Conservation (phyloP, 2,329 filamentous ascomycete genomes). For the Teratosphaeria nubilosa region DNA sequence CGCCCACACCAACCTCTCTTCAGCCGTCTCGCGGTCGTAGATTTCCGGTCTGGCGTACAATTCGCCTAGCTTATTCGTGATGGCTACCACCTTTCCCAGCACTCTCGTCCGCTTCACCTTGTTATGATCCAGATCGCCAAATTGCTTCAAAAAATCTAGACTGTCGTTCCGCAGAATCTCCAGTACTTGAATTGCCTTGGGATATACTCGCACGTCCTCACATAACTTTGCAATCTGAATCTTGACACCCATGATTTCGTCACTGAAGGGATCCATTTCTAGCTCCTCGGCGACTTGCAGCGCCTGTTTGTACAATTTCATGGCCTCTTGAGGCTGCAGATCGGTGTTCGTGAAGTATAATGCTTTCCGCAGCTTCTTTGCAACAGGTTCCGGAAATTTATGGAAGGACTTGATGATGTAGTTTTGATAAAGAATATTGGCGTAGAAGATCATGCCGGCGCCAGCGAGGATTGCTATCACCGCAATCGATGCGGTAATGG, state of each 20-base stretch:
- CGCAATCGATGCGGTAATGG: conserved; percentile 29
- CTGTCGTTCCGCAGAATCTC: conserved; percentile 67
- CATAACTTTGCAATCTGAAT: conserved; percentile 72
- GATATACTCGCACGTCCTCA: conserved; percentile 62
- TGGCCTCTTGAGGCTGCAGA: conserved; percentile 63
- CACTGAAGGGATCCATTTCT: conserved; percentile 77
- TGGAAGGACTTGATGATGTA: conserved; percentile 41
- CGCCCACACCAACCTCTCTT: conserved; percentile 66
- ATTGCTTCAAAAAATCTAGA: conserved; percentile 38
- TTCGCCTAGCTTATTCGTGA: conserved; percentile 75
- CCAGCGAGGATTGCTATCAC: conserved; percentile 26
- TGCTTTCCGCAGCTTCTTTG: conserved; percentile 69
- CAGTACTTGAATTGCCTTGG: conserved; percentile 63
- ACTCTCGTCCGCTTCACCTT: conserved; percentile 52
- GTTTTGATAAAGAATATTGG: conserved; percentile 37
- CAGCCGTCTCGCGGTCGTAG: conserved; percentile 61
- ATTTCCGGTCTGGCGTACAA: conserved; percentile 71
- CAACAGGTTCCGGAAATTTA: conserved; percentile 58
- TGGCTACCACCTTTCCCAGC: conserved; percentile 62
- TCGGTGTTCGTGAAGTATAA: conserved; percentile 76
- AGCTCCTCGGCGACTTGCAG: conserved; percentile 62
- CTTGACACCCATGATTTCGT: conserved; percentile 83
- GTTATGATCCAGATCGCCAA: conserved; percentile 31
- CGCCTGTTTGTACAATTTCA: conserved; percentile 75
- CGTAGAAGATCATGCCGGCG: conserved; percentile 31